Base-by-base conservation (phyloP, 2,329 filamentous ascomycete genomes). In the Ilyonectria destructans region DNA sequence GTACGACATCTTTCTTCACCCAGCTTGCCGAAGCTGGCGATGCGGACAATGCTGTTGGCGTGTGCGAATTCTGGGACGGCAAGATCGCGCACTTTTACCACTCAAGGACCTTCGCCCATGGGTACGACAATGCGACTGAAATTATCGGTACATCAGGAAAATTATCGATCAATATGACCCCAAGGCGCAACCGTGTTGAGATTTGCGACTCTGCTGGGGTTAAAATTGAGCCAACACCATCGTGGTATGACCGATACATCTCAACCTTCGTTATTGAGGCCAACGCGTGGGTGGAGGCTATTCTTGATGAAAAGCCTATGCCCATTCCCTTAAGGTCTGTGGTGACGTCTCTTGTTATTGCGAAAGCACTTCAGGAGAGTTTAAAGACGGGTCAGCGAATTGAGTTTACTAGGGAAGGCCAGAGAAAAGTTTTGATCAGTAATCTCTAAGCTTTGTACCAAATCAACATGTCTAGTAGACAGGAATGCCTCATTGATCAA, bases 21-120 rank as follows among this genome's bases (percentile, higher is more conserved):
- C 10, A 29, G 21, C 55, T 58, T n/a, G 19, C n/a, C 7, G 33
- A 40, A 3, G 21, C 19, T 29, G 55, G 37, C 4, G 55, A 58
- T 29, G 55, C 55, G 7, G 37, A 58, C 37, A 58, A 58, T 21
- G 55, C 55, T 3, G 21, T 58, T 26, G 55, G 35, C 4, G n/a
- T 58, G 4, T 58, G 55, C 37, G 55, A 58, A 21, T 58, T 58
- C 17, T 58, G 55, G 55, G 23, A 58, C 26, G 55, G 55, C 19
- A 58, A 58, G 35, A 40, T 58, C 26, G 55, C 55, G 8, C 40
- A 43, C 55, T 58, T 58, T n/a, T 58, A 58, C 37, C 35, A 58
- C 35, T 58, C 55, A 5, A 21, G 55, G 8, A 58, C 35, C 17
- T 21, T 8, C n/a, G 35, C 33, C 12, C 35, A 43, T 31, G 55